Evolutionary conservation across 73 alveolate species (phyloP).

Genomic region (Urostyla sp.): DNA sequence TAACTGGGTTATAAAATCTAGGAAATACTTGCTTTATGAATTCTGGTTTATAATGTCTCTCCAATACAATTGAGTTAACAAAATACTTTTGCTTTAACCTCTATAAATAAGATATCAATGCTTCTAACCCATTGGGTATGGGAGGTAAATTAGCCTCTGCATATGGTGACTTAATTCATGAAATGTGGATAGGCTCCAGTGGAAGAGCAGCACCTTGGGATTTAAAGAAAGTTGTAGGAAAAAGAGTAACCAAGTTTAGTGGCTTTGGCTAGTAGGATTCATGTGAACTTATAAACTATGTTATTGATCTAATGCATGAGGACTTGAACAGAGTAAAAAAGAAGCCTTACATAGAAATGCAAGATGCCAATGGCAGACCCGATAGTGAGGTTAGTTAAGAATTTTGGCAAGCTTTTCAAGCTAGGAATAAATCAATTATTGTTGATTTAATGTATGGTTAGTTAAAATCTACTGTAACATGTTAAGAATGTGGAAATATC

Average conservation of each 20-base stretch:
- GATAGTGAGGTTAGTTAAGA: constrained; percentile 71
- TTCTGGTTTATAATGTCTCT: constrained; percentile 93
- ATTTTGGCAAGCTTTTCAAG: constrained; percentile 78
- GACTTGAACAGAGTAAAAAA: constrained; percentile 86
- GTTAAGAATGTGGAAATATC: constrained; percentile 75
- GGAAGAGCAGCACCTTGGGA: constrained; percentile 73
- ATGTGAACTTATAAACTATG: constrained; percentile 90
- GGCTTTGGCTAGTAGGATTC: constrained; percentile 89
- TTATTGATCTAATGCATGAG: constrained; percentile 98
- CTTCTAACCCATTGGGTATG: constrained; percentile 93
- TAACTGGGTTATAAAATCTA: constrained; percentile 92
- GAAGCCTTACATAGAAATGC: constrained; percentile 69
- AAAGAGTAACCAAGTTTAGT: constrained; percentile 73
- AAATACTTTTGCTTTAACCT: constrained; percentile 82
- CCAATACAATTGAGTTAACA: constrained; percentile 86
- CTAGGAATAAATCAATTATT: constrained; percentile 77
- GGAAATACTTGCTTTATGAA: constrained; percentile 99
- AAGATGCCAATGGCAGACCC: constrained; percentile 66
- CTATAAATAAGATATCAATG: constrained; percentile 85
- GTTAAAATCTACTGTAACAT: constrained; percentile 79
- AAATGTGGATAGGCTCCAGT: constrained; percentile 81
- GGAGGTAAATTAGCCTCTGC: constrained; percentile 92
- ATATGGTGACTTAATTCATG: constrained; percentile 90
- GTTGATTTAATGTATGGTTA: constrained; percentile 91
- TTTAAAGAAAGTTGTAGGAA: constrained; percentile 79